Evolutionary conservation across 192 early-diverging fungal genomes (phyloP).

Genomic region (Entomortierella parvispora): DNA sequence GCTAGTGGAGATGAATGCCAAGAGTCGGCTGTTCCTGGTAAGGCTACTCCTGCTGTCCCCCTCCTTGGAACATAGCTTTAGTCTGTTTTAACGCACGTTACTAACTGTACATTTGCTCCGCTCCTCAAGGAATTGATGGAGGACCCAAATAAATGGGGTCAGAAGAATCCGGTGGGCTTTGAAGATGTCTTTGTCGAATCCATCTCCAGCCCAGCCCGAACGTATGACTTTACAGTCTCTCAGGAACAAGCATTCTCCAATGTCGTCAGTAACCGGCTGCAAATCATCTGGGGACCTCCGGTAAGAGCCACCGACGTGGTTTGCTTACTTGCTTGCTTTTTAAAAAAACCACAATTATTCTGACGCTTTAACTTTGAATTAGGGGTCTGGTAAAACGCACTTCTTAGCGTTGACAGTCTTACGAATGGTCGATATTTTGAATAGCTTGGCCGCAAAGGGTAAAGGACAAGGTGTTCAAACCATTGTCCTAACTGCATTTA

Average conservation of each 20-base stretch:
- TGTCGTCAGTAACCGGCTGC: slow-evolving; percentile 48
- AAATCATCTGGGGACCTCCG: slow-evolving; percentile 63
- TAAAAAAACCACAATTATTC: too few species aligned
- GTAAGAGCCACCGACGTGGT: slow-evolving; percentile 22
- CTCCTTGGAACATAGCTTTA: background rate
- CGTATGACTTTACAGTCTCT: slow-evolving; percentile 56
- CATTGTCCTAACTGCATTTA: slow-evolving; percentile 62
- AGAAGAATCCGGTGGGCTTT: slow-evolving; percentile 7
- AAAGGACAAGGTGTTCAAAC: slow-evolving; percentile 48
- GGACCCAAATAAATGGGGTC: slow-evolving; percentile 59
- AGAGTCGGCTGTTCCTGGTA: slow-evolving; percentile 37
- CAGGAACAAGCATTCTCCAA: slow-evolving; percentile 52
- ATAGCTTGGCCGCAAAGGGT: slow-evolving; percentile 16
- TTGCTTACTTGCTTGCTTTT: too few species aligned
- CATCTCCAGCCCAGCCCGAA: slow-evolving; percentile 31
- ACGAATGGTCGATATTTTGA: slow-evolving; percentile 52
- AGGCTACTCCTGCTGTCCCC: background rate
- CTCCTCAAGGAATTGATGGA: slow-evolving; percentile 37
- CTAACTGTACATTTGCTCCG: background rate
- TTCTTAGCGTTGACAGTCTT: slow-evolving; percentile 58
- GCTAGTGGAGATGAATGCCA: slow-evolving; percentile 19
- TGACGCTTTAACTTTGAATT: too few species aligned
- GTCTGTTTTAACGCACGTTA: background rate
- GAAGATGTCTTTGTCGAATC: slow-evolving; percentile 43
- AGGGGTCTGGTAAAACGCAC: slow-evolving; percentile 66